Evolutionary conservation across 2,329 filamentous ascomycete genomes (phyloP).

Genomic region (Apiospora marii): DNA sequence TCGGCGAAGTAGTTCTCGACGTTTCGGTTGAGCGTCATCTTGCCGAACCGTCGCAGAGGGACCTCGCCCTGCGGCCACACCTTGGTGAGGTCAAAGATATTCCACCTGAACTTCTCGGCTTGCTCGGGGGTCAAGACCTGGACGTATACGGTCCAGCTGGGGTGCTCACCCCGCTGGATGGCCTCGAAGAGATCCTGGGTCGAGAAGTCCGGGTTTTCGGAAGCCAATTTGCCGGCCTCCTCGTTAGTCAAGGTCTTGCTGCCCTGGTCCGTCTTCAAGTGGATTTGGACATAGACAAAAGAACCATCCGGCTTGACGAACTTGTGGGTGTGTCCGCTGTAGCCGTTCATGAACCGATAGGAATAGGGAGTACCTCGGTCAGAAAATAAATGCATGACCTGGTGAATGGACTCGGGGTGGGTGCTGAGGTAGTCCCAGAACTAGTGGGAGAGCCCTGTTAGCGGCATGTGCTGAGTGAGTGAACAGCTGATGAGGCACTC

Average conservation of each 20-base stretch:
- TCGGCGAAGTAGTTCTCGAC: constrained; percentile 73
- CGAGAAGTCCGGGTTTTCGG: constrained; percentile 66
- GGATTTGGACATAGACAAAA: constrained; percentile 63
- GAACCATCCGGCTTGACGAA: constrained; percentile 69
- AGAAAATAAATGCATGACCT: constrained; percentile 71
- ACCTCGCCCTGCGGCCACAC: constrained; percentile 71
- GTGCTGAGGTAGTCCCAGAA: constrained; percentile 60
- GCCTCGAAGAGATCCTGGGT: constrained; percentile 69
- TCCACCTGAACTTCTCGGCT: constrained; percentile 67
- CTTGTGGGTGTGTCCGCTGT: constrained; percentile 73
- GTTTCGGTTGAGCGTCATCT: constrained; percentile 71
- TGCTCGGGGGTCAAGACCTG: constrained; percentile 70
- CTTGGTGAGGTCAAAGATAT: constrained; percentile 75
- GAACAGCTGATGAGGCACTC: constrained; percentile 57
- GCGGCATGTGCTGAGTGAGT: constrained; percentile 9
- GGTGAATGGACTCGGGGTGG: constrained; percentile 69
- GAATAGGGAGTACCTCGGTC: constrained; percentile 72
- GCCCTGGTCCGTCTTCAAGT: constrained; percentile 65
- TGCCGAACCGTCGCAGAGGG: constrained; percentile 67
- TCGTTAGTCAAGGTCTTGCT: constrained; percentile 64
- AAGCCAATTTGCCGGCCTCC: constrained; percentile 60
- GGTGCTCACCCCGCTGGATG: constrained; percentile 65
- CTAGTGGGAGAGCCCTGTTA: constrained; percentile 35
- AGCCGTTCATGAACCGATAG: constrained; percentile 72
- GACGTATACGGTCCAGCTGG: constrained; percentile 68